Conservation (phyloP, 495 filamentous ascomycete genomes). For the Pyronema omphalodes region DNA sequence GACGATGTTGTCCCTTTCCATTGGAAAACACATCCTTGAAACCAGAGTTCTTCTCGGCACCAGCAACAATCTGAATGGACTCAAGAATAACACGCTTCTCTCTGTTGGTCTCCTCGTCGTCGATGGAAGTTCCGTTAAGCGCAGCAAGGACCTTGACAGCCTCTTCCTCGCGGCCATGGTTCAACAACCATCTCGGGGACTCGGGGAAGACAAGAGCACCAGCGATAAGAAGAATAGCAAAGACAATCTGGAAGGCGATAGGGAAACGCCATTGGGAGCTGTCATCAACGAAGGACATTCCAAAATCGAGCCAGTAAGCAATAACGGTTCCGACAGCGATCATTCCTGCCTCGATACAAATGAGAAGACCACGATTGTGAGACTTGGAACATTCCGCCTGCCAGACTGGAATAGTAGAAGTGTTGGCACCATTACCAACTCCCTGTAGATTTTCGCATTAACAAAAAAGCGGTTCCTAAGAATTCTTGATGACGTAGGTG, state of each 20-base stretch:
- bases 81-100: constrained; percentile 9
- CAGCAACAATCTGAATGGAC: constrained; percentile 36
- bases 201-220: constrained; percentile 24
- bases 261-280: constrained; percentile 32
- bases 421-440: constrained; percentile 50
- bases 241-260: constrained; percentile 30
- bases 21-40: constrained; percentile 16
- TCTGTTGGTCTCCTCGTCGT: constrained; percentile 32
- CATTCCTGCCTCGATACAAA: constrained; percentile 25
- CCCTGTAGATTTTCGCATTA: constrained; percentile 24
- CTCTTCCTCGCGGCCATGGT: constrained; percentile 43
- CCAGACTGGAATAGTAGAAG: constrained; percentile 45
- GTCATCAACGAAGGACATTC: constrained; percentile 28
- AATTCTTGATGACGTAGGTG: neutral
- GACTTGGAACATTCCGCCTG: constrained; percentile 43
- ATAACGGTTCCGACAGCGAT: constrained; percentile 26
- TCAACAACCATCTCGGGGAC: constrained; percentile 42
- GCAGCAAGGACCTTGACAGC: constrained; percentile 46
- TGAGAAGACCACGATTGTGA: constrained; percentile 25
- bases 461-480: no score
- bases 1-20: constrained; percentile 13
- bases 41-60: constrained; percentile 5
- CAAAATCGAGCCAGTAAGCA: constrained; percentile 30
- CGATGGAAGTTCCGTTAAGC: constrained; percentile 38
- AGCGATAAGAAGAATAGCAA: constrained; percentile 24